A percentile compares a stretch with the other conserved stretches of the same genome.
These are phyloP conservation scores for Sherardia arvensis DNA, from an alignment of 257 asterid genomes.

Conservation along the genomic window DNA sequence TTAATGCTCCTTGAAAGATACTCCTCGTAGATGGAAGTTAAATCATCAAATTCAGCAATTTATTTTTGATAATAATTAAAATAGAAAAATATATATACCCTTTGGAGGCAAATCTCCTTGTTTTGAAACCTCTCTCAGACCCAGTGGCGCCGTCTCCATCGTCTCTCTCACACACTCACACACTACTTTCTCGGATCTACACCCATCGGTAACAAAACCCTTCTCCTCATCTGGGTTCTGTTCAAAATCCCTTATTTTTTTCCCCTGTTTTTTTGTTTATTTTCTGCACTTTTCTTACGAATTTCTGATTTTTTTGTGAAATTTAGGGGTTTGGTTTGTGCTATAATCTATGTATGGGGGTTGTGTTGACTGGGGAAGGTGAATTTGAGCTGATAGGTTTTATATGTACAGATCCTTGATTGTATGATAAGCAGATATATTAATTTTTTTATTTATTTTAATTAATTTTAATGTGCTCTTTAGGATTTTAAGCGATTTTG, in stretches of 20 bases:
- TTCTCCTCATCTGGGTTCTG: background rate
- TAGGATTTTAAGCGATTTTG: background rate
- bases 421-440: background rate
- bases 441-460: background rate
- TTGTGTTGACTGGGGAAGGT: background rate
- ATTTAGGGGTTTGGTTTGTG: background rate
- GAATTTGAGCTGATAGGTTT: background rate
- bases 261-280: background rate
- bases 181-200: conserved; percentile 38
- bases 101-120: conserved; percentile 37
- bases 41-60: background rate
- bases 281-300: background rate
- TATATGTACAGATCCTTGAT: background rate
- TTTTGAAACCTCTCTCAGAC: conserved; percentile 25
- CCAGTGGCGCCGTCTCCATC: conserved; percentile 34
- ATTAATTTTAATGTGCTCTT: background rate
- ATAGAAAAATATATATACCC: background rate
- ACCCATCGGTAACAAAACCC: conserved; percentile 6
- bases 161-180: conserved; percentile 8
- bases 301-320: background rate
- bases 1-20: background rate
- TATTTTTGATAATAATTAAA: background rate
- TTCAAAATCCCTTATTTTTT: background rate
- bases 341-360: conserved; percentile 7
- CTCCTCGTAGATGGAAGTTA: background rate